Conservation (phyloP, 2,329 filamentous ascomycete species). For the Claviceps pusilla region DNA sequence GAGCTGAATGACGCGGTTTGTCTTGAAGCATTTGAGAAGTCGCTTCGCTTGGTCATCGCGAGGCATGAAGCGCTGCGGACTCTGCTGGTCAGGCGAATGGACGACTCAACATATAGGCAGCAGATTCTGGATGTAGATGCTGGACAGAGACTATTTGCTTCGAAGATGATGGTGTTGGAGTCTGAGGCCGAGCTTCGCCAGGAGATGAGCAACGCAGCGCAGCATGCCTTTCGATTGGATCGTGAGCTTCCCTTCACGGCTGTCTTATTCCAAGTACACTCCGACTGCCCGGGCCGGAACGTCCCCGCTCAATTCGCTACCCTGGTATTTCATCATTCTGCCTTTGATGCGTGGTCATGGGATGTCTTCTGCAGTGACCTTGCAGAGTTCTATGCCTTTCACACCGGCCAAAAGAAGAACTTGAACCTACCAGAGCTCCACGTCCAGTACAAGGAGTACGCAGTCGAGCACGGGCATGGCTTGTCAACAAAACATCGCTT, state of each 20-base stretch:
- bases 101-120: neutral
- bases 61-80: neutral
- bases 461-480: neutral
- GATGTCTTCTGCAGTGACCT: neutral
- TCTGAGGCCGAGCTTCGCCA: neutral
- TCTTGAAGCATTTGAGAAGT: neutral
- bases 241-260: neutral
- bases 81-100: neutral
- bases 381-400: neutral
- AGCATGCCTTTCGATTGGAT: neutral
- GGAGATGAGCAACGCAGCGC: neutral
- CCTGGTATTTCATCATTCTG: neutral
- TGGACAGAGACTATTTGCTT: neutral
- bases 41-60: neutral
- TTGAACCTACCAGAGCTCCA: neutral
- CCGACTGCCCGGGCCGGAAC: neutral
- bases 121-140: neutral
- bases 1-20: neutral
- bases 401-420: neutral
- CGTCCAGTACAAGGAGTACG: neutral
- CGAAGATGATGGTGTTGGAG: neutral
- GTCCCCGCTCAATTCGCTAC: neutral
- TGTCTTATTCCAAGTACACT: neutral
- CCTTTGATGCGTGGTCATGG: constrained; percentile 1
- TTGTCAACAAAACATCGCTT: neutral